Base-by-base conservation (phyloP, 805 yeast species). In the Jamesozyma lodderae region DNA sequence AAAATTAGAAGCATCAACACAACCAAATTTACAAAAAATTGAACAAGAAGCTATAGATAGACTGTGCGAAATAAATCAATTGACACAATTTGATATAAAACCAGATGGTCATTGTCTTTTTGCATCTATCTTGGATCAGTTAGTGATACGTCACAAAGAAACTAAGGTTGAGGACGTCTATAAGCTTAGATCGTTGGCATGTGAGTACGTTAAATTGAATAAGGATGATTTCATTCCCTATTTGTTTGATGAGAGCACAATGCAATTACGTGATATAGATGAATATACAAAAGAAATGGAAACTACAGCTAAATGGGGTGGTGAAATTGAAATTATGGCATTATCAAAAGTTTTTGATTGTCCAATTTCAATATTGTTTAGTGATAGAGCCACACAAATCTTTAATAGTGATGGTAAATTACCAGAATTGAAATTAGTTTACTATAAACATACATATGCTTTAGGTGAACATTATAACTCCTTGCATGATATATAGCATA, bases 31-130 rank as follows among this genome's bases (percentile, higher is more conserved):
- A 47, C 67, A 87, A 24, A 71, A 73, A 35, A 73, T 81, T 16
- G 97, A 90, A 62, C 69, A 76, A 41, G 81, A 77, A 11, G 75
- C 77, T 35, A 69, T 90, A 55, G 67, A 66, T 15, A 66, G 66
- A 26, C 52, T 80, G 20, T 73, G 92, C 43, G 47, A 53, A 2
- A 39, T 70, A 19, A 64, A 70, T 23, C 62, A 68, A 4, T 62
- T 85, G n/a, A 52, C 45, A 16, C 77, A 79, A 46, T 61, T 68
- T 43, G 94, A 87, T 47, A 82, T 87, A 33, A 66, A 70, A 42
- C 95, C 97, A 0, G 97, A 90, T 59, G 98, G 97, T 0, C 90
- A 90, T 58, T 92, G 98, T 67, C 63, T 90, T 23, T 92, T 86
- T 66, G 83, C 90, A 4, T 80, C 95, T 0, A 70, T 90, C 15